Conservation (phyloP, 805 yeast genomes). For the Starmerella stigmatis region DNA sequence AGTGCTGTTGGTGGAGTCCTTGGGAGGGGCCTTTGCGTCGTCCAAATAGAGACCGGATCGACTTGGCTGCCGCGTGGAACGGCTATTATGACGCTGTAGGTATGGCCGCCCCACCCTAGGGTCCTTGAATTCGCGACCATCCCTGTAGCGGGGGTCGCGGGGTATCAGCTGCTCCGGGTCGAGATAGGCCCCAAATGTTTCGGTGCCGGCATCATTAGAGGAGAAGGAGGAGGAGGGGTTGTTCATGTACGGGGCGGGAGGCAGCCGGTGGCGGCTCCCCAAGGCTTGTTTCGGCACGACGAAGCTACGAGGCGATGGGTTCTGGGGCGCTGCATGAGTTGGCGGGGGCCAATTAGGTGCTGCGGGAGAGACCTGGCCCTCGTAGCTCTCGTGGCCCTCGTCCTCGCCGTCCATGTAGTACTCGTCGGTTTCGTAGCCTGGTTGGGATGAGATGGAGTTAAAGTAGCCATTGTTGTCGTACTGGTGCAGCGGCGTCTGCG, state of each 20-base stretch:
- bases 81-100: slow-evolving; percentile 1
- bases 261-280: background rate
- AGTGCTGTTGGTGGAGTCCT: slow-evolving; percentile 20
- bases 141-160: background rate
- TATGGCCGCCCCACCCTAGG: background rate
- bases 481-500: background rate
- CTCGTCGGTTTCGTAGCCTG: slow-evolving; percentile 5
- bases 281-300: slow-evolving; percentile 32
- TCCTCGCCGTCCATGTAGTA: background rate
- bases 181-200: background rate
- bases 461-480: background rate
- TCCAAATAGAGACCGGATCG: background rate
- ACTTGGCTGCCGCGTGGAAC: slow-evolving; percentile 1
- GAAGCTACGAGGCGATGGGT: slow-evolving; percentile 8
- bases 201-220: slow-evolving; percentile 1
- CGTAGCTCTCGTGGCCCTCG: slow-evolving; percentile 1
- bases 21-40: slow-evolving; percentile 4
- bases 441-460: background rate
- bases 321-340: background rate
- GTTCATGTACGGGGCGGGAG: background rate
- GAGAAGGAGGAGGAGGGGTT: background rate
- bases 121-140: background rate
- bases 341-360: background rate
- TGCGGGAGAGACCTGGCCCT: background rate
- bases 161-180: slow-evolving; percentile 31